Conservation (phyloP, 75 land plant species). For the Pinus albicaulis region DNA sequence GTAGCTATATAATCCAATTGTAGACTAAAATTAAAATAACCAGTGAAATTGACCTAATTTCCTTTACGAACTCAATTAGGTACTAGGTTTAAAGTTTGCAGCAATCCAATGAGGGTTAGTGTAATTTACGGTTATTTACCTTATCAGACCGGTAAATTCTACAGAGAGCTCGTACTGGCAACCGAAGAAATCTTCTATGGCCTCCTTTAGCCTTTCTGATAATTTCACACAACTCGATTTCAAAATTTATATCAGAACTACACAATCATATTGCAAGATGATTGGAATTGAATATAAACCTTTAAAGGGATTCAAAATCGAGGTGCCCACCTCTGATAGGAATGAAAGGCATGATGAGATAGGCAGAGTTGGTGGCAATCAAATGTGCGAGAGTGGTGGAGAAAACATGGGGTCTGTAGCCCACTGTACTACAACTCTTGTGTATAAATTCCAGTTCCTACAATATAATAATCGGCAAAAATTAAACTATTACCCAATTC, state of each 20-base stretch:
- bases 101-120: background rate
- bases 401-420: slow-evolving; percentile 73
- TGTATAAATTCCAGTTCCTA: slow-evolving; percentile 88
- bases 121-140: slow-evolving; percentile 22
- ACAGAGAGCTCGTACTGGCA: slow-evolving; percentile 69
- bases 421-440: slow-evolving; percentile 73
- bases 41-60: background rate
- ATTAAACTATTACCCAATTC: background rate
- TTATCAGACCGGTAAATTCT: slow-evolving; percentile 90
- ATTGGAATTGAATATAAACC: background rate
- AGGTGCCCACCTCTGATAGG: slow-evolving; percentile 45
- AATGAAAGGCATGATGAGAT: slow-evolving; percentile 67
- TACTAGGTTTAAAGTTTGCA: background rate
- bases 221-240: background rate
- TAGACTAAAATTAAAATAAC: background rate
- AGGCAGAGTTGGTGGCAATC: slow-evolving; percentile 68
- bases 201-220: slow-evolving; percentile 69
- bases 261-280: background rate
- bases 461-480: background rate
- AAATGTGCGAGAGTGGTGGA: slow-evolving; percentile 88
- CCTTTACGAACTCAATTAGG: background rate
- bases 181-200: slow-evolving; percentile 64
- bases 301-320: background rate
- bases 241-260: background rate
- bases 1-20: background rate